A percentile compares a stretch with the other conserved stretches of the same genome.
Evolutionary conservation across 139 green algal genomes (phyloP).

Genomic region (Volvox reticuliferus): DNA sequence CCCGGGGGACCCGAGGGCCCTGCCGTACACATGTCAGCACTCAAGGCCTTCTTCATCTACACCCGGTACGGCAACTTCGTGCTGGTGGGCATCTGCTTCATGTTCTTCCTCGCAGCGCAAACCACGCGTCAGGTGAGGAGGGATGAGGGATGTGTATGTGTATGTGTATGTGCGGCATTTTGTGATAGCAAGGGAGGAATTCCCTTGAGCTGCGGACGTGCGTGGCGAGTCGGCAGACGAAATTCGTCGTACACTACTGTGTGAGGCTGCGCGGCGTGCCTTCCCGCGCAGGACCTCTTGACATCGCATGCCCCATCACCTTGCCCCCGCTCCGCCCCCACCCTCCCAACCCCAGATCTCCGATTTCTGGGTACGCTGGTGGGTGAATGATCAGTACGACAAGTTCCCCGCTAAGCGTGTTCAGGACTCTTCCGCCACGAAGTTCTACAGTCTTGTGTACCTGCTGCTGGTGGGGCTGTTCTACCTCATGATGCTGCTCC

Average conservation of each 20-base stretch:
- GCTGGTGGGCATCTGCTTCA: slow-evolving; percentile 53
- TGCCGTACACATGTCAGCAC: background rate
- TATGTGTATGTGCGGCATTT: no score
- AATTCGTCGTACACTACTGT: no score
- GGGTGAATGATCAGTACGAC: slow-evolving; percentile 43
- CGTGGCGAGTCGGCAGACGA: no score
- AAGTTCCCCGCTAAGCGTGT: background rate
- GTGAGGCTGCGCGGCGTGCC: no score
- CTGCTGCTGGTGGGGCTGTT: slow-evolving; percentile 52
- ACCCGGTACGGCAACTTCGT: slow-evolving; percentile 49
- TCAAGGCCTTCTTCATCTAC: slow-evolving; percentile 51
- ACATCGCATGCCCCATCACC: no score
- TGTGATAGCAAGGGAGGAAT: no score
- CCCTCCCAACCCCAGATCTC: background rate
- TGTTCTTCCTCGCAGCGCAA: slow-evolving; percentile 70
- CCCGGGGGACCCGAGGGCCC: background rate
- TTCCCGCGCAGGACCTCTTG: no score
- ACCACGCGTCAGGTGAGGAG: slow-evolving; percentile 51
- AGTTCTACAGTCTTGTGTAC: slow-evolving; percentile 66
- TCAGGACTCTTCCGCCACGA: slow-evolving; percentile 9
- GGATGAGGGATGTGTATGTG: background rate
- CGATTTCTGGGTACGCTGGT: slow-evolving; percentile 60
- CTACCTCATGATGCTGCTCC: slow-evolving; percentile 69
- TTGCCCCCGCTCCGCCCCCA: no score
- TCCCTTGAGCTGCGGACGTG: no score